These are phyloP conservation scores for Moricandia moricandioides DNA, from an alignment of 345 rosid species.

Conservation along the genomic window DNA sequence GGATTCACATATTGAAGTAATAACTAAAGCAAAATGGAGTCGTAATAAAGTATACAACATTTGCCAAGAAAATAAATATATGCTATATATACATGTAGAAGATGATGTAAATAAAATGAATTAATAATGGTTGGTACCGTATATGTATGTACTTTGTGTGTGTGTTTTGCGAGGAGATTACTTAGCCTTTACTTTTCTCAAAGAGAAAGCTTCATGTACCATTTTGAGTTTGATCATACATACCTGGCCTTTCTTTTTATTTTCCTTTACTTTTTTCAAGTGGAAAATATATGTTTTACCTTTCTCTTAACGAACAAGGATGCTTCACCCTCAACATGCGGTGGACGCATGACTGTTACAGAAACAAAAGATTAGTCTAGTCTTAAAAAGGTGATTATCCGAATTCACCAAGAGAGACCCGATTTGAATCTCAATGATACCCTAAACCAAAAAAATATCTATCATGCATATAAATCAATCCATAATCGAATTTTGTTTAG, in stretches of 20 bases:
- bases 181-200: conserved; percentile 33
- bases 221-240: conserved; percentile 10
- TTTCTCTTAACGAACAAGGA: conserved; percentile 32
- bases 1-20: conserved; percentile 24
- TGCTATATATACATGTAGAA: background rate
- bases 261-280: background rate
- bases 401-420: background rate
- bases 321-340: conserved; percentile 27
- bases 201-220: conserved; percentile 25
- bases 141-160: background rate
- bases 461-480: background rate
- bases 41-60: conserved; percentile 8
- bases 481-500: background rate
- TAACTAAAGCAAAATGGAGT: conserved; percentile 30
- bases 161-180: conserved; percentile 21
- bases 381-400: background rate
- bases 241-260: background rate
- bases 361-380: conserved; percentile 14
- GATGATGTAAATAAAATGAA: conserved; percentile 7
- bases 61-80: conserved; percentile 1
- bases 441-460: background rate
- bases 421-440: background rate
- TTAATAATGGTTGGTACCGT: conserved; percentile 20
- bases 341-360: conserved; percentile 23
- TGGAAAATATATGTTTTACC: background rate